Conservation (phyloP, 2,329 filamentous ascomycete species). For the Fusarium xylarioides region DNA sequence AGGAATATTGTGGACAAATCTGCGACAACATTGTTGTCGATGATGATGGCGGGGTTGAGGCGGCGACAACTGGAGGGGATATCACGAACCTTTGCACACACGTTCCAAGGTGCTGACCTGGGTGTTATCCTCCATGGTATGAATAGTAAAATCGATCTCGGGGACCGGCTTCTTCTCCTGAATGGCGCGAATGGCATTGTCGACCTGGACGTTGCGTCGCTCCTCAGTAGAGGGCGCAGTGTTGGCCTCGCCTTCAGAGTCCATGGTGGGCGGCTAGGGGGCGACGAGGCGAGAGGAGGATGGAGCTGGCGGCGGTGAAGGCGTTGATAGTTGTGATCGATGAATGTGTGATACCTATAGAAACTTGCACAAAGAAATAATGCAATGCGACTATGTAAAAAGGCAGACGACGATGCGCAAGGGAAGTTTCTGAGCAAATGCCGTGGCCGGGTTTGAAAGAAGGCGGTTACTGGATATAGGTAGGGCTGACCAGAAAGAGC, state of each 20-base stretch:
- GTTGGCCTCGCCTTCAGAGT: constrained; percentile 55
- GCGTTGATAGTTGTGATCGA: constrained; percentile 25
- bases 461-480: constrained; percentile 36
- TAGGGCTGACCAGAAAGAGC: constrained; percentile 42
- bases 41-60: constrained; percentile 36
- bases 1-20: constrained; percentile 7
- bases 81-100: constrained; percentile 90
- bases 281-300: constrained; percentile 19
- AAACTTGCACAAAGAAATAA: constrained; percentile 6
- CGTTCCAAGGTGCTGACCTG: constrained; percentile 96
- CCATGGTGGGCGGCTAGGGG: constrained; percentile 49
- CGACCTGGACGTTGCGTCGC: constrained; percentile 71
- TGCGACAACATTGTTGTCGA: constrained; percentile 23
- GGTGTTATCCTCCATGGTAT: constrained; percentile 96
- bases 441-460: constrained; percentile 29
- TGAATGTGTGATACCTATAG: constrained; percentile 6
- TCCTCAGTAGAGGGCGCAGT: constrained; percentile 50
- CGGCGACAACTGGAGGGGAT: constrained; percentile 31
- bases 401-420: neutral
- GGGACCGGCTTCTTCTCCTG: constrained; percentile 94
- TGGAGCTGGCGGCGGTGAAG: constrained; percentile 42
- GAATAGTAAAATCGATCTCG: constrained; percentile 98
- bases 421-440: constrained; percentile 4
- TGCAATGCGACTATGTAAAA: constrained; percentile 20
- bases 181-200: constrained; percentile 92